phyloP scores from a whole-genome alignment of 2,329 filamentous ascomycete species.

The Phyllosticta citribraziliensis region DNA sequence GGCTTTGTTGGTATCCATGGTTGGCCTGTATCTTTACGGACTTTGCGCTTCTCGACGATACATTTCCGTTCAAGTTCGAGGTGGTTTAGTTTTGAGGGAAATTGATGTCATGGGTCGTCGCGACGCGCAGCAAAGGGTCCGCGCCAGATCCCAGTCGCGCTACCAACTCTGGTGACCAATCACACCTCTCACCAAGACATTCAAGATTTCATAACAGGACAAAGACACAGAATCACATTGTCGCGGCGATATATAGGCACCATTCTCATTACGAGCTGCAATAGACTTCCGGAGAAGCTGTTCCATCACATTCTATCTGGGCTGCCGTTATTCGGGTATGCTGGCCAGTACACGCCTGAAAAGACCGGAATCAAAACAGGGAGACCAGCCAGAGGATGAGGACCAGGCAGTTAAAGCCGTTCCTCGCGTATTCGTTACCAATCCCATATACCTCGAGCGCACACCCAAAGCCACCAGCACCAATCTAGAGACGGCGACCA shows the following conservation, averaged over 20 bases:
- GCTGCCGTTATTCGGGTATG: slow-evolving; percentile 6
- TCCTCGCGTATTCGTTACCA: slow-evolving; percentile 57
- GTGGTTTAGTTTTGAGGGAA: neutral
- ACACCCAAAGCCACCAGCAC: slow-evolving; percentile 45
- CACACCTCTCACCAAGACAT: neutral
- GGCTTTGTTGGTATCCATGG: slow-evolving; percentile 6
- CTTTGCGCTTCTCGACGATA: neutral
- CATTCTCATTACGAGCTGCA: neutral
- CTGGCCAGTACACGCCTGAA: slow-evolving; percentile 10
- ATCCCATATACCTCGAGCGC: slow-evolving; percentile 9
- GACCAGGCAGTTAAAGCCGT: slow-evolving; percentile 57
- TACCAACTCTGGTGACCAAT: neutral
- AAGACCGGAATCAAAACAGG: slow-evolving; percentile 18
- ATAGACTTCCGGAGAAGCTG: neutral
- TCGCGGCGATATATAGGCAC: neutral
- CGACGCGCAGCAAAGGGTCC: neutral
- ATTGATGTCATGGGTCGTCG: neutral
- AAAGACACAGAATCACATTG: neutral
- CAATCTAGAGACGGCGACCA: slow-evolving; percentile 96
- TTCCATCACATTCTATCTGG: slow-evolving; percentile 7
- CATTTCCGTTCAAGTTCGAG: neutral
- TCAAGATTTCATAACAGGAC: neutral
- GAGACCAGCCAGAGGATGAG: slow-evolving; percentile 47
- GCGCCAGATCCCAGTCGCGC: neutral
- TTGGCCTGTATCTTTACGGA: neutral